Conservation (phyloP, 2,329 filamentous ascomycete species). For the Pseudocercospora macadamiae region DNA sequence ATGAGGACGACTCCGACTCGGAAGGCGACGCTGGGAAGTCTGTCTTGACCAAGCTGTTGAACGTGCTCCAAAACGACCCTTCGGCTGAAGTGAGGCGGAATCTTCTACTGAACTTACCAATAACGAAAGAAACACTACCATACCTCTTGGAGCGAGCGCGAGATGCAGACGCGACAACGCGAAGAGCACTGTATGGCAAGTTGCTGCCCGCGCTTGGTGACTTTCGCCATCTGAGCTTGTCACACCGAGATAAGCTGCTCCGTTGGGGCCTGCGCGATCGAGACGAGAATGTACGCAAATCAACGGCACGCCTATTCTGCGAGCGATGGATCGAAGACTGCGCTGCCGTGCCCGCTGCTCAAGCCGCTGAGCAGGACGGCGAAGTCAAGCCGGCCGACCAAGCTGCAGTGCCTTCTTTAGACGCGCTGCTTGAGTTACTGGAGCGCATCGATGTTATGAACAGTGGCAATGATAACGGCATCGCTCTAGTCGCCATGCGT, state of each 20-base stretch:
- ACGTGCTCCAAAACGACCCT: slow-evolving; percentile 89
- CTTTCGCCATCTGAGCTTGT: slow-evolving; percentile 89
- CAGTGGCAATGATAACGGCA: slow-evolving; percentile 84
- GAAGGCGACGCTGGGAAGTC: slow-evolving; percentile 66
- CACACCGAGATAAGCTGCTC: slow-evolving; percentile 92
- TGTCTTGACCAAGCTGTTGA: slow-evolving; percentile 79
- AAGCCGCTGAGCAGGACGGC: slow-evolving; percentile 59
- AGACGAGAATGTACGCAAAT: slow-evolving; percentile 92
- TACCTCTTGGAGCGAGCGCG: slow-evolving; percentile 88
- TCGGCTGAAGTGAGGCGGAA: slow-evolving; percentile 90
- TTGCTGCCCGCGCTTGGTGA: slow-evolving; percentile 87
- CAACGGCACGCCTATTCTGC: slow-evolving; percentile 83
- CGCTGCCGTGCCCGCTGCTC: slow-evolving; percentile 66
- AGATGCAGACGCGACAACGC: slow-evolving; percentile 82
- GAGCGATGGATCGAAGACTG: slow-evolving; percentile 99
- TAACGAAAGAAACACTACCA: slow-evolving; percentile 78
- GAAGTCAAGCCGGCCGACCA: slow-evolving; percentile 48
- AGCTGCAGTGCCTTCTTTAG: slow-evolving; percentile 68
- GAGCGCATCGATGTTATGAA: slow-evolving; percentile 94
- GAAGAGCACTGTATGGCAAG: slow-evolving; percentile 82
- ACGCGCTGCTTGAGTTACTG: slow-evolving; percentile 85
- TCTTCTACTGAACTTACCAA: slow-evolving; percentile 85
- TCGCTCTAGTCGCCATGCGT: slow-evolving; percentile 90
- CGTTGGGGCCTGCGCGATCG: slow-evolving; percentile 93
- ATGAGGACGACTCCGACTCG: slow-evolving; percentile 69